Evolutionary conservation across 2,329 filamentous ascomycete genomes (phyloP), one percentile per base, ranked within the genome.

Genomic region (Microcyclospora pomicola): DNA sequence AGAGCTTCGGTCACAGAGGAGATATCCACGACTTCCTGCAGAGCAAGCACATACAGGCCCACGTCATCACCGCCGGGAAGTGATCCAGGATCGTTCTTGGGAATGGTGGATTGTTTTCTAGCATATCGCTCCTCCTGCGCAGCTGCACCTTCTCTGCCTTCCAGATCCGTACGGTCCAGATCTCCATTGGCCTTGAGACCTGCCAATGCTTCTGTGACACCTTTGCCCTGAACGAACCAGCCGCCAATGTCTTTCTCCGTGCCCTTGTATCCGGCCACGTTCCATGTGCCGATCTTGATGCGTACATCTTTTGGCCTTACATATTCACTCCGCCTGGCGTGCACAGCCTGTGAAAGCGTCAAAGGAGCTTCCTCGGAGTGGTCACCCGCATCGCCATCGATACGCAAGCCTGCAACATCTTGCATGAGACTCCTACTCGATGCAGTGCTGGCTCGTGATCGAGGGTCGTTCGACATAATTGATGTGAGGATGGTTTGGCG

Each of bases 231-330:
- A 6, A 92, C 72, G 56, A 98, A 95, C 91, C 91, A 98, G 27
- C 73, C 75, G 6, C 76, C 81, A 5, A 98, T 65, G 55, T 96
- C 91, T 48, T 84, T 82, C 59, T 94, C 86, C 0, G 85, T 86
- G 15, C 82, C 85, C 10, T 82, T 76, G 46, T 82, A 78, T 1
- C 80, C 78, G 3, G 86, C 91, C 12, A 94, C 84, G 60, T 98
- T 98, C 91, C 91, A 98, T 0, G 83, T 81, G 31, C 88, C 91
- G 36, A 98, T 72, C 62, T 95, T 95, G 59, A 98, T 73, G 47
- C 78, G 79, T 49, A 94, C 75, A 36, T 72, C 72, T 56, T 78
- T 78, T 32, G 77, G 73, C 29, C 77, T 74, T 16, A 81, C 80
- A 58, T 87, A 98, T 58, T 96, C 87, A 31, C 73, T 64, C 51